Evolutionary conservation across 805 yeast species (phyloP), one percentile per base, ranked within the genome.

Genomic region (Helenozyma rhizophorensis): DNA sequence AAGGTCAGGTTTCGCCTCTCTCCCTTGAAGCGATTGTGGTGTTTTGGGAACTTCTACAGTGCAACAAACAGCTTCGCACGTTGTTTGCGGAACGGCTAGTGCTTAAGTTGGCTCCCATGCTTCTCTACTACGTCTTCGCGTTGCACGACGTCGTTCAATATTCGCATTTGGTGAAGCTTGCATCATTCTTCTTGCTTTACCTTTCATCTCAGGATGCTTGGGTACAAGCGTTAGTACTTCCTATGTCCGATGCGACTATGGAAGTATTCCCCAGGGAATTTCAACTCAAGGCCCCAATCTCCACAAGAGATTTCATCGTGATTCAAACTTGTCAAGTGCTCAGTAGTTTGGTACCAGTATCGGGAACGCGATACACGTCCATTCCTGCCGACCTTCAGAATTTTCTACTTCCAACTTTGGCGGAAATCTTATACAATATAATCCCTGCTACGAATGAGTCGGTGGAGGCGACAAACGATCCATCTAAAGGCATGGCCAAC

Each of bases 41-140:
- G 7, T 44, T 83, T 11, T 85, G 95, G 84, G 95, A 84, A 47
- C 58, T 87, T 26, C 58, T 76, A 21, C 90, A 85, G 50, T 79
- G 87, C 45, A 90, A 90, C 57, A 66, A 65, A 37, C 57, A 56
- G 30, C 79, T 82, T 47, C 68, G 69, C 37, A 56, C 69, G 2
- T 17, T 51, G 16, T 42, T 57, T 2, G 53, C 46, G 1, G 65
- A 68, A 10, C 63, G 68, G 27, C 66, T 68, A 40, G 72, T 78
- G 2, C 63, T 70, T 19, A 81, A 80, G 43, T 54, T 83, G 25
- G 54, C 74, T 26, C 60, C 83, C 0, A 56, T 72, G 2, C 55
- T 83, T 13, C 48, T 79, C 6, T 83, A 72, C 53, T 75, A 83
- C 53, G 63, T 85, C 30, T 62, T 65, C 34, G 72, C 69, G 16